Evolutionary conservation across 2,329 filamentous ascomycete genomes (phyloP), one percentile per base, ranked within the genome.

Genomic region (Dothideomycetidae sp.): DNA sequence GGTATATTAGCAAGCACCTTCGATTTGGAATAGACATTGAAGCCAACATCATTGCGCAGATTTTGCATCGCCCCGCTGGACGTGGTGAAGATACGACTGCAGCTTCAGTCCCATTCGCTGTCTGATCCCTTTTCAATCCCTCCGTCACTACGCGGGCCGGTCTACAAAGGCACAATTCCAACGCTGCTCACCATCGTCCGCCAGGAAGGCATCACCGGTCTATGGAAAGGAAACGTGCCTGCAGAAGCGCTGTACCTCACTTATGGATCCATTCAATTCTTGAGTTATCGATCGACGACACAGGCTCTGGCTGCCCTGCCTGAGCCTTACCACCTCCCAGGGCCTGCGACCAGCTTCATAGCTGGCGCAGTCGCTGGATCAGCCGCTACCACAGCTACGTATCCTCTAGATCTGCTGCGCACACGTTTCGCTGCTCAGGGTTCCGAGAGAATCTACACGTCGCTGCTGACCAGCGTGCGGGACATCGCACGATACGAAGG

Each of bases 141-240:
- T 36, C 51, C 60, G 10, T 32, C 39, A 10, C 30, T 66, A 41
- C 50, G 54, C 35, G 65, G 49, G 35, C 68, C 37, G 55, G 55
- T 59, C 16, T 82, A 88, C 62, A 83, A 78, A 53, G 84, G 84
- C 48, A 84, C 83, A 1, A 50, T 85, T 29, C 68, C 71, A 9
- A 93, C 85, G 2, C 65, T 93, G 54, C 36, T 31, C 12, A 44
- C 43, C 11, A 96, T 96, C 51, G 57, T 88, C 36, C 66, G 64
- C 17, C 68, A 85, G 51, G 90, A 98, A 57, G 90, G 90, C 29
- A 54, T 96, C 47, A 78, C 79, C 3, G 73, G 75, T 18, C 71
- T 98, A 46, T 98, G 90, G 90, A 96, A 96, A 67, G 90, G 90
- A 55, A 98, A 98, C 56, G 75, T 98, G 42, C 86, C 90, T 28